Evolutionary conservation across 1,284 basidiomycete species (phyloP).

Genomic region (Phellopilus nigrolimitatus): DNA sequence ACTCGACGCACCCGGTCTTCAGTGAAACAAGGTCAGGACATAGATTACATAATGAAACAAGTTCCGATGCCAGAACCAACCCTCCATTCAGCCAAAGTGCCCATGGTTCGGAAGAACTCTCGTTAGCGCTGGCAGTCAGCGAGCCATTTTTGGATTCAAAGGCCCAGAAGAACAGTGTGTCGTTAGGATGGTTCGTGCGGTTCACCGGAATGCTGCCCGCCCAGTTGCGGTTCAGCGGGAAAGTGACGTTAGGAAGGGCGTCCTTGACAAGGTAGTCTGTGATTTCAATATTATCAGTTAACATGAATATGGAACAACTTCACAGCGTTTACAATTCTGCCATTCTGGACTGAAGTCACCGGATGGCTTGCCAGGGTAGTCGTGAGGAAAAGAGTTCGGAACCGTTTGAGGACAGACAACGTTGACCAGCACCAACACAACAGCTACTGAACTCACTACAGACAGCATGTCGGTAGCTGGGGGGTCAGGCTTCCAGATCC

Average conservation of each 20-base stretch:
- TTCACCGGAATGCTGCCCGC: slow-evolving; percentile 67
- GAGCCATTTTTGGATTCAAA: slow-evolving; percentile 60
- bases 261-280: slow-evolving; percentile 45
- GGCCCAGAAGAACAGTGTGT: slow-evolving; percentile 71
- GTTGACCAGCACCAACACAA: slow-evolving; percentile 17
- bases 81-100: slow-evolving; percentile 74
- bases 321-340: slow-evolving; percentile 51
- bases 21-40: too few species aligned
- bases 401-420: slow-evolving; percentile 17
- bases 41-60: slow-evolving; percentile 1
- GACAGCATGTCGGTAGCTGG: too few species aligned
- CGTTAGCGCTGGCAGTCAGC: slow-evolving; percentile 37
- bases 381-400: slow-evolving; percentile 42
- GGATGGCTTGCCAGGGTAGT: slow-evolving; percentile 47
- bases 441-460: slow-evolving; percentile 7
- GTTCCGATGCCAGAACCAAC: slow-evolving; percentile 31
- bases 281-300: neutral
- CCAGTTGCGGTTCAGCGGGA: slow-evolving; percentile 48
- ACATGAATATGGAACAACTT: neutral
- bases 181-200: slow-evolving; percentile 58
- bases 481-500: too few species aligned
- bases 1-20: slow-evolving; percentile 66
- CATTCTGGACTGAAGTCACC: slow-evolving; percentile 53
- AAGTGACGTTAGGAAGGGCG: slow-evolving; percentile 60
- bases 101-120: slow-evolving; percentile 51